Conservation (phyloP, 2,329 filamentous ascomycete species). For the Aspergillus eucalypticola region DNA sequence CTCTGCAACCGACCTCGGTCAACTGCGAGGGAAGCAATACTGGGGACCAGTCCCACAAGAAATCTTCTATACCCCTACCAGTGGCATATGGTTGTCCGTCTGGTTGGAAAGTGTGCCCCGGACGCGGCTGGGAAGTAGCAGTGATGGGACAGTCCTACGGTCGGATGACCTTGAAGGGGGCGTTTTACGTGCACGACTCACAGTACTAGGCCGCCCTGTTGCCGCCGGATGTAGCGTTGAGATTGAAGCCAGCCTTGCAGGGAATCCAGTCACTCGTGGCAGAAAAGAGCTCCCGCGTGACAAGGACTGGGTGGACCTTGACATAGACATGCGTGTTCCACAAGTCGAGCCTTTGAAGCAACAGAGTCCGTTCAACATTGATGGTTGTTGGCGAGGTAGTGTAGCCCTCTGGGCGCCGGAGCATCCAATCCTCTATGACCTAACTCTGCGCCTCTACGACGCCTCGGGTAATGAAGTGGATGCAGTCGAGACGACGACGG, state of each 20-base stretch:
- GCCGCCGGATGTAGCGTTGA: slow-evolving; percentile 50
- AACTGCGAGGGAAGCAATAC: slow-evolving; percentile 69
- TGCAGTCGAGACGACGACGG: slow-evolving; percentile 60
- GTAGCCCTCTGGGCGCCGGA: slow-evolving; percentile 70
- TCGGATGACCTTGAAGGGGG: slow-evolving; percentile 58
- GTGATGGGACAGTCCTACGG: slow-evolving; percentile 61
- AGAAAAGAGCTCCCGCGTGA: slow-evolving; percentile 51
- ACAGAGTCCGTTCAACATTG: slow-evolving; percentile 44
- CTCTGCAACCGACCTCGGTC: slow-evolving; percentile 64
- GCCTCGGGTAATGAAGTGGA: slow-evolving; percentile 40
- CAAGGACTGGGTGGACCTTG: slow-evolving; percentile 50
- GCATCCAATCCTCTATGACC: slow-evolving; percentile 63
- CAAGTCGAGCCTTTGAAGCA: slow-evolving; percentile 28
- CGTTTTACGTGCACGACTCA: slow-evolving; percentile 53
- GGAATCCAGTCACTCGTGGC: slow-evolving; percentile 49
- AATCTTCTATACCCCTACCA: slow-evolving; percentile 72
- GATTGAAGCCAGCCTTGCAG: slow-evolving; percentile 56
- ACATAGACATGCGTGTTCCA: slow-evolving; percentile 52
- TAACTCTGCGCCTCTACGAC: slow-evolving; percentile 56
- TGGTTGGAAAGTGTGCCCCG: slow-evolving; percentile 61
- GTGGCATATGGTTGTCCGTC: slow-evolving; percentile 73
- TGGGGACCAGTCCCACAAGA: slow-evolving; percentile 54
- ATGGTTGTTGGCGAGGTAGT: slow-evolving; percentile 54
- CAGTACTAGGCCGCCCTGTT: slow-evolving; percentile 44
- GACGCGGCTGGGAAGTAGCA: slow-evolving; percentile 59